Percentiles rank a stretch among this genome's conserved stretches.
phyloP scores from a whole-genome alignment of 2,329 filamentous ascomycete species.

The Westerdykella ornata region DNA sequence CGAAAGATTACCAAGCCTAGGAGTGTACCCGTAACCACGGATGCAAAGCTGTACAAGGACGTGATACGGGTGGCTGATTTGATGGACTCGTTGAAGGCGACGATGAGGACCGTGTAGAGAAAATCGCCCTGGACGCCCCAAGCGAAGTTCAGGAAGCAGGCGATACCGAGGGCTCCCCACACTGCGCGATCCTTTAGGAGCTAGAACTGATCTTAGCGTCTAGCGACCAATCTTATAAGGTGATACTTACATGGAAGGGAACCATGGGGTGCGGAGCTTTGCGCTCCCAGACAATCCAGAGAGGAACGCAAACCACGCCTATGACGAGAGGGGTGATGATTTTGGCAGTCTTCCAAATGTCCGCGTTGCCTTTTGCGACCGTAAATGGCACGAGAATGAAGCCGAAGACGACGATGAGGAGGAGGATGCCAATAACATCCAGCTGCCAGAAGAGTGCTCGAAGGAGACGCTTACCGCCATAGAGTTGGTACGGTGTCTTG shows the following conservation, averaged over 20 bases:
- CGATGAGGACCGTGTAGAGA: conserved; percentile 56
- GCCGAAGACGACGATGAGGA: conserved; percentile 44
- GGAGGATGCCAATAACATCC: conserved; percentile 46
- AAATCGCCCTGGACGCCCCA: conserved; percentile 61
- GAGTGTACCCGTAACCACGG: conserved; percentile 52
- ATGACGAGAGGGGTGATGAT: conserved; percentile 49
- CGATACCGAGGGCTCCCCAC: conserved; percentile 58
- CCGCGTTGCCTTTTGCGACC: conserved; percentile 45
- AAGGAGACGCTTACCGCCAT: conserved; percentile 36
- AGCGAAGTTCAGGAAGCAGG: conserved; percentile 22
- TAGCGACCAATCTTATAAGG: not conserved
- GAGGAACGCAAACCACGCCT: conserved; percentile 45
- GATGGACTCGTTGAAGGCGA: conserved; percentile 55
- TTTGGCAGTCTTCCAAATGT: conserved; percentile 47
- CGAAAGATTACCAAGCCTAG: conserved; percentile 53
- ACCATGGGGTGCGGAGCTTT: conserved; percentile 49
- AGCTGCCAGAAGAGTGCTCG: conserved; percentile 52
- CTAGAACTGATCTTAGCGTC: conserved; percentile 5
- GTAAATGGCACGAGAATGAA: conserved; percentile 50
- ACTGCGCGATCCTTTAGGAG: conserved; percentile 58
- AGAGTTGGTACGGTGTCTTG: conserved; percentile 40
- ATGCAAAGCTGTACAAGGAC: conserved; percentile 52
- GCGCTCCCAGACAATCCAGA: conserved; percentile 51
- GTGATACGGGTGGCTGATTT: conserved; percentile 53
- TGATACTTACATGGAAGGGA: conserved; percentile 46